phyloP scores from a whole-genome alignment of 805 yeast genomes.

The Starmerella powellii region DNA sequence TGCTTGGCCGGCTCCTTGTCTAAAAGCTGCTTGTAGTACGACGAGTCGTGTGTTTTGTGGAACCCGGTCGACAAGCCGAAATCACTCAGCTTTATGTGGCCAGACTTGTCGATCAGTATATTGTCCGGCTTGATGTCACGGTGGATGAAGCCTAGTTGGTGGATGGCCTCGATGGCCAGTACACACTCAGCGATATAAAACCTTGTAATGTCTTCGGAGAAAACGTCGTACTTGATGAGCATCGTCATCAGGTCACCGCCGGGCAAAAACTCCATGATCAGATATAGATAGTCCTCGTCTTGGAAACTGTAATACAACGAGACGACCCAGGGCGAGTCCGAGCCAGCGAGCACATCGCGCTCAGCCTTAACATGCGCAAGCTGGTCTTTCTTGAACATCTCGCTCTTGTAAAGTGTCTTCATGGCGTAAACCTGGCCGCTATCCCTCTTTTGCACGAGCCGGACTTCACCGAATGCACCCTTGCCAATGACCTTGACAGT shows the following conservation, averaged over 20 bases:
- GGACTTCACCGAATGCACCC: slow-evolving; percentile 96
- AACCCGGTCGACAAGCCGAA: slow-evolving; percentile 83
- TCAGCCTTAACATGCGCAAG: slow-evolving; percentile 92
- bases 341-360: slow-evolving; percentile 85
- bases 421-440: slow-evolving; percentile 87
- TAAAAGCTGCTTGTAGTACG: slow-evolving; percentile 68
- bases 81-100: slow-evolving; percentile 58
- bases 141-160: slow-evolving; percentile 86
- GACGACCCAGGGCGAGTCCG: slow-evolving; percentile 82
- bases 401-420: slow-evolving; percentile 82
- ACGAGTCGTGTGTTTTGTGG: slow-evolving; percentile 86
- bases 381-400: slow-evolving; percentile 91
- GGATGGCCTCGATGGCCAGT: slow-evolving; percentile 86
- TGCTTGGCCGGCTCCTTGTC: slow-evolving; percentile 42
- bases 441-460: slow-evolving; percentile 84
- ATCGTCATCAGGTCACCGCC: slow-evolving; percentile 90
- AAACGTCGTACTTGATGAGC: slow-evolving; percentile 88
- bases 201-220: slow-evolving; percentile 77
- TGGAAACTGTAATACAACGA: slow-evolving; percentile 72
- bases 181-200: slow-evolving; percentile 96
- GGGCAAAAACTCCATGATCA: slow-evolving; percentile 73
- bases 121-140: slow-evolving; percentile 97
- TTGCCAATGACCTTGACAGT: slow-evolving; percentile 89
- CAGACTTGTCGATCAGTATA: slow-evolving; percentile 68
- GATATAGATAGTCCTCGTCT: slow-evolving; percentile 58